Base-by-base conservation (phyloP, 139 green algal species). In the Haematococcus lacustris region DNA sequence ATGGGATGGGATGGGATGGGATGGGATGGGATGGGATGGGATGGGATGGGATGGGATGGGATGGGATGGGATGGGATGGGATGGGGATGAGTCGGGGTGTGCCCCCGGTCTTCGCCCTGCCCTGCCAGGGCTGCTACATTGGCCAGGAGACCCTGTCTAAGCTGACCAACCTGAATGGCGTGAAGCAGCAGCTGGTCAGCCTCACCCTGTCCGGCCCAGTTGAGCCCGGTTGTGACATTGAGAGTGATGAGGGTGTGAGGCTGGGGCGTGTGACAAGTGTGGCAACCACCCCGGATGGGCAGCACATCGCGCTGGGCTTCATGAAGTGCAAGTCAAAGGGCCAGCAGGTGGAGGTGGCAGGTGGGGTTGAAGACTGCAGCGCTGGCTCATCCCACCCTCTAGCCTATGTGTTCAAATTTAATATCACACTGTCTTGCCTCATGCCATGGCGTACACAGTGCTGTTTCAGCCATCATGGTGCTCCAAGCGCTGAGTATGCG, bases 61-160 rank as follows among this genome's bases (percentile, higher is more conserved):
- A n/a, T n/a, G n/a, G n/a, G n/a, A n/a, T n/a, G n/a, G n/a, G n/a
- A n/a, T n/a, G n/a, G n/a, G n/a, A n/a, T n/a, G n/a, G n/a, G n/a
- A n/a, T n/a, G n/a, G 43, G 17, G 17, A 53, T 17, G 43, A 53
- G 43, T 28, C 43, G 43, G 9, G 43, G 9, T 53, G 9, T 9
- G 43, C 17, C 23, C 53, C 33, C 53, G 30, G 53, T 32, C n/a
- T n/a, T n/a, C n/a, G n/a, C n/a, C n/a, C n/a, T n/a, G n/a, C n/a
- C n/a, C n/a, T n/a, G 60, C 7, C 59, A 76, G 74, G 76, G 81
- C 37, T 85, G 77, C 73, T 85, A 82, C 80, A 82, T 85, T 21
- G 76, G 77, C 1, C 87, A 93, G 65, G 90, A 94, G 71, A 91
- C 88, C 13, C 66, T 94, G 3, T 60, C 87, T 47, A 93, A 92